Evolutionary conservation across 805 yeast genomes (phyloP), one percentile per base, ranked within the genome.

Genomic region (Clavispora fructus): DNA sequence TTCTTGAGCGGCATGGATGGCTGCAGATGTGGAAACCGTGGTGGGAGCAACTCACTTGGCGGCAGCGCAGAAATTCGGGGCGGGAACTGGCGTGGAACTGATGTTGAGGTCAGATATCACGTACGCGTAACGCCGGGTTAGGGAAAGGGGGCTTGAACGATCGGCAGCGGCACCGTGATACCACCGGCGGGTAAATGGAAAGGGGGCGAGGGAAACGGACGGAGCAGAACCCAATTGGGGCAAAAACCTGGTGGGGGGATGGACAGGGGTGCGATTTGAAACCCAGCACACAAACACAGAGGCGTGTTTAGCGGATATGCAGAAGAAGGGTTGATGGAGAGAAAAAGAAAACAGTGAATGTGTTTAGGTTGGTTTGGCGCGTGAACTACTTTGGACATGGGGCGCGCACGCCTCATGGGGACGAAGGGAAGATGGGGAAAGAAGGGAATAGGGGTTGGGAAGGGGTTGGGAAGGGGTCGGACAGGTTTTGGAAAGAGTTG

Each of bases 1-100:
- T 56, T 66, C 44, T 60, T 68, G 28, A 71, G 72, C 13, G 71
- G 64, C 74, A 68, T 70, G 25, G 14, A 28, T 23, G 14, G 30
- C 16, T 35, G 16, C 27, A 14, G 31, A 17, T 11, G 23, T 10
- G 27, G 11, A n/a, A 17, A 25, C 9, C 31, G 32, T 1, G 23
- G 17, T 13, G 30, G 25, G 25, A 17, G 26, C 25, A 19, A 8
- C 7, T 30, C 8, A 7, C 35, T 12, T 6, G 6, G 32, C 16
- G 29, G 29, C 19, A 28, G 25, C 29, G 14, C 17, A 13, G 17
- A 14, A n/a, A 31, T 6, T n/a, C 17, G 17, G 16, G 35, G 35
- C 6, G 23, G 23, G 23, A 5, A 19, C 23, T 19, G 5, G 23
- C 23, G 23, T 19, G 23, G 23, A 19, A 19, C 5, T 19, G 23